These are phyloP conservation scores for Fusarium begoniae DNA, from an alignment of 2,329 filamentous ascomycete genomes.

Conservation along the genomic window DNA sequence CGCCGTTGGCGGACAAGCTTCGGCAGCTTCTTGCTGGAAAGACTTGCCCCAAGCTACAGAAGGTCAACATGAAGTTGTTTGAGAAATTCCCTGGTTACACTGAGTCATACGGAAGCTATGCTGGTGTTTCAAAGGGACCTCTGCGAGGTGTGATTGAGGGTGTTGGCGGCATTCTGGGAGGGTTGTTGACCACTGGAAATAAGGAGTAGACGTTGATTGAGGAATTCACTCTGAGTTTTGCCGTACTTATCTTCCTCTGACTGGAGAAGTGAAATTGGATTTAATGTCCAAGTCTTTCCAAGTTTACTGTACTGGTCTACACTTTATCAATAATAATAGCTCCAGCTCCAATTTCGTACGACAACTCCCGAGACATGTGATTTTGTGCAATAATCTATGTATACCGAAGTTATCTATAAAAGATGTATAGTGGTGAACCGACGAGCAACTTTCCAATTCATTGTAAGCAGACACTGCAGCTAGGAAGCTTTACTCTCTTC, in stretches of 20 bases:
- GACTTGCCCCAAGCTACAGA: not conserved
- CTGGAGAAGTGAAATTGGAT: not conserved
- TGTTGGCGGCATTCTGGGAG: not conserved
- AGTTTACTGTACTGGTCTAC: too few species aligned
- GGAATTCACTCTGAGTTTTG: fast-evolving
- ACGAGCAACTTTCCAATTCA: not conserved
- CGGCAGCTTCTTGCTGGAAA: not conserved
- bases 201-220: not conserved
- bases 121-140: slow-evolving; percentile 4
- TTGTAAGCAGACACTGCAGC: not conserved
- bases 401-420: not conserved
- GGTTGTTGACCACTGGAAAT: not conserved
- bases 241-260: fast-evolving
- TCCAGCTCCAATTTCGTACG: not conserved
- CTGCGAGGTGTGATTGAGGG: not conserved
- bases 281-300: not conserved
- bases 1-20: not conserved
- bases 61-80: slow-evolving; percentile 8
- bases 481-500: not conserved
- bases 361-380: not conserved
- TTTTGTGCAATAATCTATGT: not conserved
- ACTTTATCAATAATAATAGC: not conserved
- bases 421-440: not conserved
- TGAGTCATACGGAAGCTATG: slow-evolving; percentile 18
- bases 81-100: slow-evolving; percentile 7